Conservation (phyloP, 805 yeast species). For the Yarrowia hollandica region DNA sequence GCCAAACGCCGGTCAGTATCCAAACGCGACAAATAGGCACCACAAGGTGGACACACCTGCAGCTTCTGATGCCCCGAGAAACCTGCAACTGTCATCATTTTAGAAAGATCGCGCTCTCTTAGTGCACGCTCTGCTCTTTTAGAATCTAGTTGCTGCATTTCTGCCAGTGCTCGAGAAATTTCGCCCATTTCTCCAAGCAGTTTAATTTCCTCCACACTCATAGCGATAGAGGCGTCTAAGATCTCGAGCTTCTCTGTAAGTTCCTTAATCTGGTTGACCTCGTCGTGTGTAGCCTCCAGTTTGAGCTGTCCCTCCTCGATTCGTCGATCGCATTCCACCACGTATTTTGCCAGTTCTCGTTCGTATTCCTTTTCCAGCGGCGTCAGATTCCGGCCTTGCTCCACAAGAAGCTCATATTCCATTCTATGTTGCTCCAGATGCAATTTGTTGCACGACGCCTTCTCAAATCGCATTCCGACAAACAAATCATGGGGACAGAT, state of each 20-base stretch:
- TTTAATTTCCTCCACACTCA: conserved; percentile 66
- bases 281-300: conserved; percentile 74
- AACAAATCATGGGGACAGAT: conserved; percentile 84
- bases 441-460: conserved; percentile 74
- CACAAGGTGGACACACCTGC: conserved; percentile 88
- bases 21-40: conserved; percentile 79
- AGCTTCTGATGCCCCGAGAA: conserved; percentile 86
- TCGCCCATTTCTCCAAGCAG: conserved; percentile 53
- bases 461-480: conserved; percentile 74
- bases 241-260: conserved; percentile 38
- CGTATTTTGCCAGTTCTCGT: conserved; percentile 52
- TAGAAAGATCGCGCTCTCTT: conserved; percentile 57
- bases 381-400: conserved; percentile 46
- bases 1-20: conserved; percentile 88
- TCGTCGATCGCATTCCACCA: conserved; percentile 66
- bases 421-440: conserved; percentile 75
- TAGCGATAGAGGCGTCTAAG: conserved; percentile 61
- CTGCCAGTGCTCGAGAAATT: conserved; percentile 49
- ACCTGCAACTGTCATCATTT: conserved; percentile 60
- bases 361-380: conserved; percentile 51
- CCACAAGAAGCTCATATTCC: conserved; percentile 51
- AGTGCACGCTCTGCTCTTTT: conserved; percentile 49
- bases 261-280: conserved; percentile 49
- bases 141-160: conserved; percentile 48
- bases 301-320: conserved; percentile 62